Evolutionary conservation across 371 early-diverging fungal species (phyloP).

Genomic region (Syncephalastrum racemosum): DNA sequence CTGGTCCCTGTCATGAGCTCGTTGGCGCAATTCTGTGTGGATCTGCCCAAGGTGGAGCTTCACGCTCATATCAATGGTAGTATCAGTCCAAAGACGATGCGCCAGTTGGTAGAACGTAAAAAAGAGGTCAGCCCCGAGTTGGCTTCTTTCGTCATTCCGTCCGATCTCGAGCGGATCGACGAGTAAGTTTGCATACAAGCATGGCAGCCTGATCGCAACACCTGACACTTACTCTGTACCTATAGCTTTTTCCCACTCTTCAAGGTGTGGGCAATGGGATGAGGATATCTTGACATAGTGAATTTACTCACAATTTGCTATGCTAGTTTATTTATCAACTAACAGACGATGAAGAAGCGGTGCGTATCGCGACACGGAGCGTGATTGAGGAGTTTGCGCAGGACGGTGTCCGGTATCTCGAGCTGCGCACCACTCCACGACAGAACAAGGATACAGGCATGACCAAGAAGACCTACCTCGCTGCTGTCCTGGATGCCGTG

Average conservation of each 20-base stretch:
- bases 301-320: too few relatives aligned
- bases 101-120: conserved; percentile 41
- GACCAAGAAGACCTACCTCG: conserved; percentile 59
- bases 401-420: conserved; percentile 60
- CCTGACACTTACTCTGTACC: background rate
- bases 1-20: conserved; percentile 1
- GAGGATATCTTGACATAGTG: too few relatives aligned
- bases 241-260: conserved; percentile 60
- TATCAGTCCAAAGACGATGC: conserved; percentile 48
- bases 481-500: conserved; percentile 41
- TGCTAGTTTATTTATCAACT: conserved; percentile 50
- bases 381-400: conserved; percentile 56
- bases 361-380: conserved; percentile 39
- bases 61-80: conserved; percentile 69
- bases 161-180: conserved; percentile 28
- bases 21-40: conserved; percentile 28
- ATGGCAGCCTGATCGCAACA: background rate
- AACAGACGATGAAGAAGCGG: conserved; percentile 48
- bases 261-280: conserved; percentile 2
- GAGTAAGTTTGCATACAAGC: conserved; percentile 22
- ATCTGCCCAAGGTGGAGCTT: conserved; percentile 59
- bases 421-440: conserved; percentile 64
- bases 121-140: conserved; percentile 37
- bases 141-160: conserved; percentile 35
- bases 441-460: conserved; percentile 45